A percentile compares a stretch with the other conserved stretches of the same genome.
Conservation (phyloP, 768 basidiomycete genomes). For the Lentinula lateritia region DNA sequence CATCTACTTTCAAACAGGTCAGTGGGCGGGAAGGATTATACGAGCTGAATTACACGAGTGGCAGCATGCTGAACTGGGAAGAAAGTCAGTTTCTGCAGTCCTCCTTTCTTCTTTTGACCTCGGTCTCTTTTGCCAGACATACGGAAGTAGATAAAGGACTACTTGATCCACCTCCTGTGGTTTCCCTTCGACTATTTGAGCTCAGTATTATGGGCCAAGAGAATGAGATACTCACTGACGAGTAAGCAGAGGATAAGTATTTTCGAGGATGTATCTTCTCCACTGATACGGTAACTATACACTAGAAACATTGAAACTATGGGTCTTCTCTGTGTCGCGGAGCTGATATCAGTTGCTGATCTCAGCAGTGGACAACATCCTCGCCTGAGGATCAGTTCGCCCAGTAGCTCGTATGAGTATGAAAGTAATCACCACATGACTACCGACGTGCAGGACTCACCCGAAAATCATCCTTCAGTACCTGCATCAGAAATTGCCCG, state of each 20-base stretch:
- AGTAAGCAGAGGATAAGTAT: constrained; percentile 22
- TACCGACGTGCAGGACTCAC: not conserved
- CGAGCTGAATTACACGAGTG: constrained; percentile 51
- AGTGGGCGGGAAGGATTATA: constrained; percentile 52
- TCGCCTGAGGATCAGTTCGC: not conserved
- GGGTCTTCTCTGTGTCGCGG: constrained; percentile 75
- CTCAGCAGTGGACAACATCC: not conserved
- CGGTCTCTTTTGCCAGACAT: constrained; percentile 34
- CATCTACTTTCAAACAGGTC: constrained; percentile 54
- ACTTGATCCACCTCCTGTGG: constrained; percentile 63
- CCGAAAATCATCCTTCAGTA: not conserved
- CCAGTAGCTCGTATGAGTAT: not conserved
- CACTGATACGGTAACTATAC: not conserved
- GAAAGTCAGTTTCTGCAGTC: constrained; percentile 39
- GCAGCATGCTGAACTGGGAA: constrained; percentile 59
- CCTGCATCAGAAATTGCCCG: not conserved
- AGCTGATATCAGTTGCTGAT: constrained; percentile 58
- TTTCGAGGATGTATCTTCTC: not conserved
- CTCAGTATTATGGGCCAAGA: constrained; percentile 37
- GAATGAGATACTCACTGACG: constrained; percentile 26
- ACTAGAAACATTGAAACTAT: constrained; percentile 53
- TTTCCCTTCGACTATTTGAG: constrained; percentile 44
- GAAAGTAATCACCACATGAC: not conserved
- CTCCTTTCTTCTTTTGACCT: not conserved
- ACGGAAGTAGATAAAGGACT: constrained; percentile 58